Base-by-base conservation (phyloP, 2,329 filamentous ascomycete species). In the Botrytis porri region DNA sequence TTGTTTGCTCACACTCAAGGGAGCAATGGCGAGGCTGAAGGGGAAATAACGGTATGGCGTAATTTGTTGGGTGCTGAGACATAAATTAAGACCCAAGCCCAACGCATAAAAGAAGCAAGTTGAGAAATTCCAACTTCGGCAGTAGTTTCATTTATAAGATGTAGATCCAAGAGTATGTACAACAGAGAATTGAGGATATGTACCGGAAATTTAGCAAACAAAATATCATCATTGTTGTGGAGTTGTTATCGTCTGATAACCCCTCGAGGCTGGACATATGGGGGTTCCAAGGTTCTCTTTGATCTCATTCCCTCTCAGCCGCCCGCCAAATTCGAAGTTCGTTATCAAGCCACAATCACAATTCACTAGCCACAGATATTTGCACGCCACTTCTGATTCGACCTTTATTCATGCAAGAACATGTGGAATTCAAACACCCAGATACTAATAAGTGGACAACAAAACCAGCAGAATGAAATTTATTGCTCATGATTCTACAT, bases 321-420 rank as follows among this genome's bases (percentile, higher is more conserved):
- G 51, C 48, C 51, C 35, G 9, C 16, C 25, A 29, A 37, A 37
- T 20, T 63, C 25, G 57, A 63, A 51, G 22, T 37, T 35, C 25
- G 0, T 22, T 65, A 12, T 54, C 22, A 66, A 54, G 32, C 45
- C 64, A 67, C 63, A 37, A 48, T 39, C n/a, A 64, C 3, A 22
- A 32, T 18, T 18, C 61, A 37, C 35, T 25, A 71, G 35, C 51
- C 45, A 73, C 57, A 62, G 22, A 48, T 51, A n/a, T 73, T 73
- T 74, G 32, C 62, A 79, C 78, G 78, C 77, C 54, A 72, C 65
- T 45, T 48, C 73, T 73, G 29, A 72, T 70, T 69, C 64, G 70
- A 74, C 71, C 59, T 64, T 51, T 64, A 54, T 70, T 63, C 59
- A 70, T 70, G 54, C 59, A 70, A 48, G 43, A 66, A 66, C 70